phyloP scores from a whole-genome alignment of 306 rosid species.

The Medicago arabica region DNA sequence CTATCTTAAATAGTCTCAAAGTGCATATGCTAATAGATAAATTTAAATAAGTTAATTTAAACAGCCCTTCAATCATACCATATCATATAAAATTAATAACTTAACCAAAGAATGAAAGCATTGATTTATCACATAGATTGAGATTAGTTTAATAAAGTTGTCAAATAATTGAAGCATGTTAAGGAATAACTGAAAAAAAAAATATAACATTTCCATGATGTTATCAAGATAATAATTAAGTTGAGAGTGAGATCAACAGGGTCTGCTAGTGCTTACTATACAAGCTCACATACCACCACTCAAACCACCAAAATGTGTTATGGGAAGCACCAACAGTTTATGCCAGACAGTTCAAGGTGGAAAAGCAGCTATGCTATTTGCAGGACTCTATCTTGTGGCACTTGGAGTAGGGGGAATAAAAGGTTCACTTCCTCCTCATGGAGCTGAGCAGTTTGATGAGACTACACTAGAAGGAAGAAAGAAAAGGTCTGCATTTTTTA shows the following conservation, averaged over 20 bases:
- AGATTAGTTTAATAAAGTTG: slow-evolving; percentile 4
- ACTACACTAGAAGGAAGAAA: slow-evolving; percentile 60
- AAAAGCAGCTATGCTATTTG: slow-evolving; percentile 59
- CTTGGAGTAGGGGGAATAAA: slow-evolving; percentile 91
- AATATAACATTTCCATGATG: not conserved
- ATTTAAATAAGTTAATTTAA: not conserved
- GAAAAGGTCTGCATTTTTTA: slow-evolving; percentile 75
- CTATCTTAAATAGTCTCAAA: not conserved
- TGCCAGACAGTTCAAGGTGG: slow-evolving; percentile 63
- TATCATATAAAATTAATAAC: not conserved
- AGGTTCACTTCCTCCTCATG: slow-evolving; percentile 87
- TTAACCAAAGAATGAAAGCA: not conserved
- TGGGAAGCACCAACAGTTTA: slow-evolving; percentile 39
- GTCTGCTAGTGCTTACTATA: slow-evolving; percentile 66
- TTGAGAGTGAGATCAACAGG: slow-evolving; percentile 48
- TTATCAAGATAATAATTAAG: slow-evolving; percentile 26
- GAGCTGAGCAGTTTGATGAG: slow-evolving; percentile 85
- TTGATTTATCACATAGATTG: slow-evolving; percentile 1
- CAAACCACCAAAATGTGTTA: slow-evolving; percentile 63
- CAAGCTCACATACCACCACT: slow-evolving; percentile 75
- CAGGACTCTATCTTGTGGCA: slow-evolving; percentile 81
- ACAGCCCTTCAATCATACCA: not conserved
- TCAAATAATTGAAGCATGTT: not conserved
- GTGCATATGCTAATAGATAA: not conserved
- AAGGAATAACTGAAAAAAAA: slow-evolving; percentile 16